Percentiles rank a stretch among this genome's conserved stretches.
Conservation (phyloP, 345 rosid species). For the Lenwebbia sp. region DNA sequence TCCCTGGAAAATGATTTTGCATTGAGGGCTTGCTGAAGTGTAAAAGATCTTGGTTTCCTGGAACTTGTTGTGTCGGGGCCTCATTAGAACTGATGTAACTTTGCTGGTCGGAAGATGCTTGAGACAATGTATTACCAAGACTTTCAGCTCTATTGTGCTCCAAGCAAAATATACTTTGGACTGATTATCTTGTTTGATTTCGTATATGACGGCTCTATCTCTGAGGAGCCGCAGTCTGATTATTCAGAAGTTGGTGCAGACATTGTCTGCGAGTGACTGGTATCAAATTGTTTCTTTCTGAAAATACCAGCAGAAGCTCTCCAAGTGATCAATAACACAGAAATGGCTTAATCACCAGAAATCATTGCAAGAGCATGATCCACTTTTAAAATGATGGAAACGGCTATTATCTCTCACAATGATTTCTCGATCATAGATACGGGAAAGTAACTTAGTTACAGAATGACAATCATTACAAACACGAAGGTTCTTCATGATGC, state of each 20-base stretch:
- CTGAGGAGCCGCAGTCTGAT: neutral
- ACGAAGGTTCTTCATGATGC: conserved; percentile 38
- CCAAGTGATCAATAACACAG: neutral
- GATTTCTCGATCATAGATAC: conserved; percentile 30
- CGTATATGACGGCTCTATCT: neutral
- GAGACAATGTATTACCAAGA: neutral
- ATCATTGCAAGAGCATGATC: conserved; percentile 42
- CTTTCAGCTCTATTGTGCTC: neutral
- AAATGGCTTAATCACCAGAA: conserved; percentile 23
- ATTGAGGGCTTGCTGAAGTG: neutral
- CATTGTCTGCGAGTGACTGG: neutral
- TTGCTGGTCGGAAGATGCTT: neutral
- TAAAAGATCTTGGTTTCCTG: neutral
- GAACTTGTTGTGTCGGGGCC: neutral
- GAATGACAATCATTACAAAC: conserved; percentile 47
- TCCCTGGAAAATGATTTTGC: conserved; percentile 66
- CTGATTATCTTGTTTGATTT: neutral
- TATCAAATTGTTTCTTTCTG: neutral
- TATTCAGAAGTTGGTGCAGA: neutral
- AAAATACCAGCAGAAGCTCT: neutral
- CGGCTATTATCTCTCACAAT: conserved; percentile 47
- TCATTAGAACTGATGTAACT: neutral
- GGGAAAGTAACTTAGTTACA: conserved; percentile 33
- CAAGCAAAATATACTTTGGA: neutral
- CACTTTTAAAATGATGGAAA: conserved; percentile 45